phyloP scores from a whole-genome alignment of 495 filamentous ascomycete genomes.

The Tuber borchii region DNA sequence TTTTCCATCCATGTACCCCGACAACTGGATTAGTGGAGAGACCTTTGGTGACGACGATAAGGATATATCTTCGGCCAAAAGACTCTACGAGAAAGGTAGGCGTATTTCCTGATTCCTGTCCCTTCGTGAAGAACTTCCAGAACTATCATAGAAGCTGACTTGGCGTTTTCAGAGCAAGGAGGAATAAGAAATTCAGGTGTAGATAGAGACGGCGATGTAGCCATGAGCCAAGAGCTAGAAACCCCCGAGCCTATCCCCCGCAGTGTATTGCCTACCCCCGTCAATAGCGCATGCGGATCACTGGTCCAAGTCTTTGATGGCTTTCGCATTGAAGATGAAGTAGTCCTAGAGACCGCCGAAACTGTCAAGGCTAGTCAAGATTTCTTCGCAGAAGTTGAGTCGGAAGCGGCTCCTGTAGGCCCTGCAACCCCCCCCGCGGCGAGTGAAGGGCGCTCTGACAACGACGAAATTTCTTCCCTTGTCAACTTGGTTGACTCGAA shows the following conservation, averaged over 20 bases:
- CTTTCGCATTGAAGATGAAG: not conserved
- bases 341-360: not conserved
- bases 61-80: not conserved
- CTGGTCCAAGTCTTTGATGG: not conserved
- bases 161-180: not conserved
- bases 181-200: not conserved
- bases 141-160: not conserved
- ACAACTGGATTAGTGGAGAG: constrained; percentile 25
- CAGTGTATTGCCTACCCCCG: not conserved
- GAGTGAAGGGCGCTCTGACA: not conserved
- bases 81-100: not conserved
- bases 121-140: not conserved
- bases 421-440: not conserved
- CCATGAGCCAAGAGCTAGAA: not conserved
- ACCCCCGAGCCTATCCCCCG: not conserved
- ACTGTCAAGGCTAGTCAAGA: not conserved
- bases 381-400: not conserved
- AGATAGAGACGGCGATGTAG: not conserved
- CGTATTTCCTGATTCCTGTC: not conserved
- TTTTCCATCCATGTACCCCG: constrained; percentile 17
- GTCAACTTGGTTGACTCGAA: not conserved
- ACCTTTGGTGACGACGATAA: constrained; percentile 12
- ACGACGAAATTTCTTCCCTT: not conserved
- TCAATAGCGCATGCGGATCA: not conserved
- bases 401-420: not conserved